A percentile compares a stretch with the other conserved stretches of the same genome.
Evolutionary conservation across 148 eudicot species (phyloP).

Genomic region (Talinum fruticosum): DNA sequence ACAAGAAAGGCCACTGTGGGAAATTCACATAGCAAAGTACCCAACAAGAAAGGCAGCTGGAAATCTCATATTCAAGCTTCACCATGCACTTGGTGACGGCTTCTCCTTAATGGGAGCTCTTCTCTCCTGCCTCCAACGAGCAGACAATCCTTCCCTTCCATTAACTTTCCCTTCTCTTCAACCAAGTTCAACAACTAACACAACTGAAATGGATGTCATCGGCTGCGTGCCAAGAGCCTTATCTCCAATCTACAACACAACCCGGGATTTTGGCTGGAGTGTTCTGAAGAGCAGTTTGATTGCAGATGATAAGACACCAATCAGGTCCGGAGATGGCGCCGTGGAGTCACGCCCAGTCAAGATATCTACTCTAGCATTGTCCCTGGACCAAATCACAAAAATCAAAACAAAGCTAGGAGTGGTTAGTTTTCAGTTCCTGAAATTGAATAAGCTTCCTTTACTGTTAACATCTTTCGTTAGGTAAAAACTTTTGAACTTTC

Average conservation of each 20-base stretch:
- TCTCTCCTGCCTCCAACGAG: conserved; percentile 71
- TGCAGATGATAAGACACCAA: conserved; percentile 54
- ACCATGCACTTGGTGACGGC: conserved; percentile 84
- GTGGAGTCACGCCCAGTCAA: conserved; percentile 56
- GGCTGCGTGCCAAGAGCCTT: conserved; percentile 29
- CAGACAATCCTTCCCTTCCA: conserved; percentile 67
- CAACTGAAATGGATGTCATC: background rate
- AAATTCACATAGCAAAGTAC: conserved; percentile 56
- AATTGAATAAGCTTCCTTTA: background rate
- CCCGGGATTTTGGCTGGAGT: conserved; percentile 64
- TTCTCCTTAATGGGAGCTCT: conserved; percentile 89
- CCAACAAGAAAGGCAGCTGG: conserved; percentile 73
- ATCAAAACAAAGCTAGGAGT: conserved; percentile 53
- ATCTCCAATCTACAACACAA: conserved; percentile 37
- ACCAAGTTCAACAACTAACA: conserved; percentile 6
- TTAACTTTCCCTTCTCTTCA: conserved; percentile 52
- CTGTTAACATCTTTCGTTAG: background rate
- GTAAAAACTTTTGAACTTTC: background rate
- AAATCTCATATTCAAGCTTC: conserved; percentile 62
- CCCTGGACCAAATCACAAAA: conserved; percentile 50
- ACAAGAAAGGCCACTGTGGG: conserved; percentile 71
- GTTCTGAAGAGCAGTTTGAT: conserved; percentile 52
- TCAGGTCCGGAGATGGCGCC: conserved; percentile 46
- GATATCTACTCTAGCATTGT: conserved; percentile 45
- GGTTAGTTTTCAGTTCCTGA: conserved; percentile 35